A percentile compares a stretch with the other conserved stretches of the same genome.
Conservation (phyloP, 305 asterid genomes). For the Fraxinus angustifolia region DNA sequence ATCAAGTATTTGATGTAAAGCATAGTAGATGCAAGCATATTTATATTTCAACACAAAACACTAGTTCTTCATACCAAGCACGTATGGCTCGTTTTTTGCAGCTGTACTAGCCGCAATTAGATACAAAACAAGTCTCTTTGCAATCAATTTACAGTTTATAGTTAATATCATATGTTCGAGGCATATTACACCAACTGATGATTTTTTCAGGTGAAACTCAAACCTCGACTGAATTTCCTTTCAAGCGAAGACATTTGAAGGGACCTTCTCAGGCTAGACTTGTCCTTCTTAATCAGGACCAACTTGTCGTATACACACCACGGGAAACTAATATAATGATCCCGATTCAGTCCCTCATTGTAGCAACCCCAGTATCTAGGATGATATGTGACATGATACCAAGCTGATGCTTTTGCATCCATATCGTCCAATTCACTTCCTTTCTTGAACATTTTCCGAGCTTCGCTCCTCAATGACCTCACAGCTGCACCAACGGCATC, state of each 20-base stretch:
- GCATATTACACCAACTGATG: background rate
- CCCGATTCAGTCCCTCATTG: slow-evolving; percentile 63
- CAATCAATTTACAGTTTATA: background rate
- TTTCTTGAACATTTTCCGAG: slow-evolving; percentile 62
- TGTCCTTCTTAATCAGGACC: slow-evolving; percentile 57
- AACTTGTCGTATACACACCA: slow-evolving; percentile 89
- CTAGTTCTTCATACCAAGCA: background rate
- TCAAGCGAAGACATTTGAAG: slow-evolving; percentile 21
- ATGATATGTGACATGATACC: slow-evolving; percentile 87
- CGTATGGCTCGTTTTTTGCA: background rate
- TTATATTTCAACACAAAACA: background rate
- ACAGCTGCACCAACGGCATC: slow-evolving; percentile 67
- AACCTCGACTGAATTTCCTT: slow-evolving; percentile 17
- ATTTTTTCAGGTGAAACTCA: slow-evolving; percentile 26
- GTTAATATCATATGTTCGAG: background rate
- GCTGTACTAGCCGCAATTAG: background rate
- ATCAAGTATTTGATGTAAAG: background rate
- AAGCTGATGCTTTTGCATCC: slow-evolving; percentile 86
- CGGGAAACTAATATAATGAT: slow-evolving; percentile 78
- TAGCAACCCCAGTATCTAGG: slow-evolving; percentile 65
- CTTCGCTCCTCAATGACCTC: slow-evolving; percentile 72
- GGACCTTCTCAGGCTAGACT: slow-evolving; percentile 15
- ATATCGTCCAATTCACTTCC: slow-evolving; percentile 41
- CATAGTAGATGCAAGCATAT: background rate
- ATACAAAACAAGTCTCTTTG: background rate